These are phyloP conservation scores for Viola pubescens DNA, from an alignment of 441 rosid genomes.

Conservation along the genomic window DNA sequence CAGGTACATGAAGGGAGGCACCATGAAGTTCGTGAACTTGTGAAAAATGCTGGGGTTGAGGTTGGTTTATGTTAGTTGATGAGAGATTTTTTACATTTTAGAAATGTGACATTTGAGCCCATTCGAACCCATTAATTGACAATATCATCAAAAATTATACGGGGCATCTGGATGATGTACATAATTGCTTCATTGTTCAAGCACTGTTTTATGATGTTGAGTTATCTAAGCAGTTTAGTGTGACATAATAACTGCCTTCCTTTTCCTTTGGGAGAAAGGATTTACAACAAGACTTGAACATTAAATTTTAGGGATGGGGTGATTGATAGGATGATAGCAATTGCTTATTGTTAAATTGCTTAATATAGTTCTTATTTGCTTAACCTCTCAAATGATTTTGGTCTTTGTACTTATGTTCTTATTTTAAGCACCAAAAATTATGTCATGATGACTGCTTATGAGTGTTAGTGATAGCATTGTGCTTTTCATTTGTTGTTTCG, in stretches of 20 bases:
- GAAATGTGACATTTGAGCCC: background rate
- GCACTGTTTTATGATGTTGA: background rate
- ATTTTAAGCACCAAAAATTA: too few relatives aligned
- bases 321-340: too few relatives aligned
- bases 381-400: too few relatives aligned
- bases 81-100: constrained; percentile 9
- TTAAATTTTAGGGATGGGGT: too few relatives aligned
- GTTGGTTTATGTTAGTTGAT: constrained; percentile 36
- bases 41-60: constrained; percentile 90
- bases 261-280: background rate
- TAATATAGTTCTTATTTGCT: too few relatives aligned
- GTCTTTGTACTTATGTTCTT: too few relatives aligned
- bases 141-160: constrained; percentile 3
- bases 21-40: constrained; percentile 88
- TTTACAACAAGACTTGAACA: too few relatives aligned
- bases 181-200: background rate
- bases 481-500: too few relatives aligned
- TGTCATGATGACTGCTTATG: too few relatives aligned
- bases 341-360: too few relatives aligned
- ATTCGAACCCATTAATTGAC: background rate
- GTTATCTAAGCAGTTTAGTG: background rate
- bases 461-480: too few relatives aligned
- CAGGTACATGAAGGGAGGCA: constrained; percentile 96
- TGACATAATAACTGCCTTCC: background rate
- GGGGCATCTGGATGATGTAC: background rate